Base-by-base conservation (phyloP, 2,329 filamentous ascomycete species). In the Atkinsonella texensis region DNA sequence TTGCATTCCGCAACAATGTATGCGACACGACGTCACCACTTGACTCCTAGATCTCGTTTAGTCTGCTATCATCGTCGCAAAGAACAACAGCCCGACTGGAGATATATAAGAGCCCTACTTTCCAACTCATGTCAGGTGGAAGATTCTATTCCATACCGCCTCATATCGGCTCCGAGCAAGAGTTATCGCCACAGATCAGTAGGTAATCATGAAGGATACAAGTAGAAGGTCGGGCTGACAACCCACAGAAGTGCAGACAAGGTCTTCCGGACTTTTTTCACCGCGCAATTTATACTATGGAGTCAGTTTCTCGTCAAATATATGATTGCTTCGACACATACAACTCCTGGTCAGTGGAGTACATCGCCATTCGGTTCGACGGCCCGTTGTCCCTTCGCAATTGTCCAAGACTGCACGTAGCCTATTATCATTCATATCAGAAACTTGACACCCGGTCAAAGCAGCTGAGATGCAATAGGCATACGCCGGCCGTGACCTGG, bases 1-100 rank as follows among this genome's bases (percentile, higher is more conserved):
- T 23, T 23, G 20, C 5, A 23, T 23, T 23, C 20, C 20, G 20
- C 20, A 23, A 23, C 20, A 23, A 23, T 23, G 20, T 23, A 23
- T 23, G 28, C 11, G 9, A n/a, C 17, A 23, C 13, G 12, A 9
- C 17, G 38, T n/a, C 17, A 12, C 2, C 1, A 2, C 7, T 13
- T 0, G 18, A 23, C 15, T 8, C 31, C 13, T 28, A 28, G 28
- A 9, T 33, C 40, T 44, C 48, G 17, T 28, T 38, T 32, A 20
- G 10, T 33, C 31, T 18, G 28, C 33, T 53, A n/a, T 53, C 48
- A 10, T 53, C 47, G 35, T 54, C 52, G 46, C 49, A 54, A 17
- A 42, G 12, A 38, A 52, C 12, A n/a, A n/a, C n/a, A n/a, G n/a
- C n/a, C n/a, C n/a, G n/a, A n/a, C n/a, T n/a, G n/a, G n/a, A n/a